Conservation (phyloP, 805 yeast species). For the Alloascoidea africana region DNA sequence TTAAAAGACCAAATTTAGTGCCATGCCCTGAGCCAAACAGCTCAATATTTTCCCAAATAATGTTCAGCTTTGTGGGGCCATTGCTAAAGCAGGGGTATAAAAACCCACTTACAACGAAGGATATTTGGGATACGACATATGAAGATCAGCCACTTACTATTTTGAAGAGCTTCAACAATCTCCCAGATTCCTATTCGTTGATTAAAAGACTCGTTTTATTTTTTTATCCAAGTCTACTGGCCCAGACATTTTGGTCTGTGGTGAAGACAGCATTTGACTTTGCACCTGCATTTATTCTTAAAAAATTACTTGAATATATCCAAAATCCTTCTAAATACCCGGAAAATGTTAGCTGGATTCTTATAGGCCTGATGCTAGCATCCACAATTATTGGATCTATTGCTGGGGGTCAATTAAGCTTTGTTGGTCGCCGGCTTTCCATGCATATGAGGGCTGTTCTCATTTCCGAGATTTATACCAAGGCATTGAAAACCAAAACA, state of each 20-base stretch:
- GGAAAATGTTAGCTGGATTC: slow-evolving; percentile 71
- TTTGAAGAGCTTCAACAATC: slow-evolving; percentile 39
- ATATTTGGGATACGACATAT: slow-evolving; percentile 72
- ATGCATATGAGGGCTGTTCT: slow-evolving; percentile 80
- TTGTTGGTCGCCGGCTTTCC: slow-evolving; percentile 85
- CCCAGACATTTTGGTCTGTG: slow-evolving; percentile 64
- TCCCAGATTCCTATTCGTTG: slow-evolving; percentile 24
- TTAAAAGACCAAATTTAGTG: slow-evolving; percentile 23
- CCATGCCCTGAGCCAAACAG: slow-evolving; percentile 72
- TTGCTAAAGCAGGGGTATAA: slow-evolving; percentile 56
- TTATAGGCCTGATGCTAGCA: slow-evolving; percentile 57
- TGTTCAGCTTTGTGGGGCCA: slow-evolving; percentile 66
- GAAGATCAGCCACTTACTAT: slow-evolving; percentile 72
- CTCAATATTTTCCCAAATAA: slow-evolving; percentile 40
- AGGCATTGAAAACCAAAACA: slow-evolving; percentile 74
- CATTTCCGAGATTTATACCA: slow-evolving; percentile 84
- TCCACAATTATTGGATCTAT: slow-evolving; percentile 44
- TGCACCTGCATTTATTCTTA: slow-evolving; percentile 67
- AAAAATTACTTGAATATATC: slow-evolving; percentile 69
- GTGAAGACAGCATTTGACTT: slow-evolving; percentile 53
- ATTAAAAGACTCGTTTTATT: slow-evolving; percentile 44
- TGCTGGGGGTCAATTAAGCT: slow-evolving; percentile 67
- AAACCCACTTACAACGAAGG: slow-evolving; percentile 35
- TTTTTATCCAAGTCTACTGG: slow-evolving; percentile 41
- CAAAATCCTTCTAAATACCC: slow-evolving; percentile 55